phyloP scores from a whole-genome alignment of 2,329 filamentous ascomycete species.

The Fusarium armeniacum region DNA sequence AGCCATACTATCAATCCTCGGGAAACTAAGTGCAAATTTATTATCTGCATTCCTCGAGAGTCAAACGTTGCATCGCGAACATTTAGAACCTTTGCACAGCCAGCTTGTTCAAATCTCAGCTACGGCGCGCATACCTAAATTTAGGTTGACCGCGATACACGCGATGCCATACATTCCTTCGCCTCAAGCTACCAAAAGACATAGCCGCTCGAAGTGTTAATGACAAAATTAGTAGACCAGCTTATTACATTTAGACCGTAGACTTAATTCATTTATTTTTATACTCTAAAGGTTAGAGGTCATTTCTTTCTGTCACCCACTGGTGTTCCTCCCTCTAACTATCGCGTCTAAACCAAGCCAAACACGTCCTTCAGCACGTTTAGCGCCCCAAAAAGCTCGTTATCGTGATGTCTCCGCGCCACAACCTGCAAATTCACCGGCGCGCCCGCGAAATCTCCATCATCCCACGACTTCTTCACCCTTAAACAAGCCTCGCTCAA shows the following conservation, averaged over 20 bases:
- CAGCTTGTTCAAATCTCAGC: too few relatives aligned
- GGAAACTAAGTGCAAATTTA: neutral
- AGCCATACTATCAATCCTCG: neutral
- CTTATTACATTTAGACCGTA: too few relatives aligned
- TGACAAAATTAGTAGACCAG: too few relatives aligned
- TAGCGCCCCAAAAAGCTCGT: constrained; percentile 53
- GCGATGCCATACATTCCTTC: too few relatives aligned
- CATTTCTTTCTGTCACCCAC: too few relatives aligned
- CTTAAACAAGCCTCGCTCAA: constrained; percentile 51
- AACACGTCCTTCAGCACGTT: constrained; percentile 38
- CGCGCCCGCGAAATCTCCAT: constrained; percentile 52
- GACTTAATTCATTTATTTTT: too few relatives aligned
- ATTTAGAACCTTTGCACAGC: neutral
- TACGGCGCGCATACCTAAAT: neutral
- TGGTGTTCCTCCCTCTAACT: too few relatives aligned
- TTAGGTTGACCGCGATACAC: neutral
- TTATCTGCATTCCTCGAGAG: neutral
- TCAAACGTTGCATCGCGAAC: neutral
- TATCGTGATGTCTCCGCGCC: constrained; percentile 54
- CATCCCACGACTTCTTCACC: constrained; percentile 53
- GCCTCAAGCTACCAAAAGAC: too few relatives aligned
- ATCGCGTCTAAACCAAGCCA: neutral
- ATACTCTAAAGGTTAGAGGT: too few relatives aligned
- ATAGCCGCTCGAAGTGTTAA: too few relatives aligned
- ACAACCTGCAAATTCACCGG: constrained; percentile 55